Evolutionary conservation across 2,329 filamentous ascomycete genomes (phyloP).

Genomic region (Stagonosporopsis cucurbitacearum): DNA sequence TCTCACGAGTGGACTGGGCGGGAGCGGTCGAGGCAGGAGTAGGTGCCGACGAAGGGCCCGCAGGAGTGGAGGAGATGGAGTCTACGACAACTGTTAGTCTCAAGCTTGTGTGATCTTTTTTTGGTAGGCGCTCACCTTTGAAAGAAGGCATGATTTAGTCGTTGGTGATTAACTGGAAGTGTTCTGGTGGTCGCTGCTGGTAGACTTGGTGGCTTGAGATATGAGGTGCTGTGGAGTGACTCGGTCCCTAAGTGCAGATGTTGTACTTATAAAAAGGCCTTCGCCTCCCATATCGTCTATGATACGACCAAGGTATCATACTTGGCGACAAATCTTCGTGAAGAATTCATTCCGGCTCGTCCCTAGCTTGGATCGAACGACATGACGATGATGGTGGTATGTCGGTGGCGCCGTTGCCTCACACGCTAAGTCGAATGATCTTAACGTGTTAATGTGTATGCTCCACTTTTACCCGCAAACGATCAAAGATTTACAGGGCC

Average conservation of each 20-base stretch:
- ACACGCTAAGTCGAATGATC: constrained; percentile 30
- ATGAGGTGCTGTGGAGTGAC: constrained; percentile 4
- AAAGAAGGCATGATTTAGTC: constrained; percentile 28
- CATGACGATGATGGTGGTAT: constrained; percentile 29
- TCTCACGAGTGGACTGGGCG: constrained; percentile 28
- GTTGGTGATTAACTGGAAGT: not conserved
- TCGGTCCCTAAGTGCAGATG: constrained; percentile 2
- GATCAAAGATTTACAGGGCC: constrained; percentile 35
- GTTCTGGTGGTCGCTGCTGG: not conserved
- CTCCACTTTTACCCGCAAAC: constrained; percentile 35
- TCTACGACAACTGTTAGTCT: constrained; percentile 20
- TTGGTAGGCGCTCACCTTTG: constrained; percentile 20
- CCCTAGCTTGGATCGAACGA: constrained; percentile 32
- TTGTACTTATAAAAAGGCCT: constrained; percentile 24
- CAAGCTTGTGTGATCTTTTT: not conserved
- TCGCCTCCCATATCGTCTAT: constrained; percentile 20
- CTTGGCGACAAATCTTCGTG: constrained; percentile 24
- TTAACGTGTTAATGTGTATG: constrained; percentile 30
- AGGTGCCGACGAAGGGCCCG: constrained; percentile 28
- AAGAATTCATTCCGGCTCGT: constrained; percentile 28
- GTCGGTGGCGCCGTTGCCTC: constrained; percentile 31
- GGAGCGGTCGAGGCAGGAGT: constrained; percentile 26
- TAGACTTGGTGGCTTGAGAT: not conserved
- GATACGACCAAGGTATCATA: constrained; percentile 18
- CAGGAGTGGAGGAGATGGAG: constrained; percentile 34